Percentiles rank a stretch among this genome's conserved stretches.
These are phyloP conservation scores for Friedmanniomyces simplex DNA, from an alignment of 495 filamentous ascomycete species.

Conservation along the genomic window DNA sequence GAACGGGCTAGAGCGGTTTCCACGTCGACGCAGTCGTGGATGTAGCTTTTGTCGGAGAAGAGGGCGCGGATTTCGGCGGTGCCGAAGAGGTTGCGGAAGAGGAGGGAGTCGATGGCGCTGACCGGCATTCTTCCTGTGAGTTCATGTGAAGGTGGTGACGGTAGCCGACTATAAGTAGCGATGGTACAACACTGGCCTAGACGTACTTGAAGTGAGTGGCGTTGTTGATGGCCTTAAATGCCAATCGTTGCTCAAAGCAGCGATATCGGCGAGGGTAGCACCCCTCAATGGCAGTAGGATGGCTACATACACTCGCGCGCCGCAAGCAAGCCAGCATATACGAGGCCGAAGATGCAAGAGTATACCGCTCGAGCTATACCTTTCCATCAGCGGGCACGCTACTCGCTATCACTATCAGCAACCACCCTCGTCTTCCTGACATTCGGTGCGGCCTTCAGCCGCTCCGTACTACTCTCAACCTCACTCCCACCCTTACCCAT, in stretches of 20 bases:
- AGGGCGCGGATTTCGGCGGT: conserved; percentile 43
- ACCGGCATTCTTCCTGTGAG: conserved; percentile 1
- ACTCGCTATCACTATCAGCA: conserved; percentile 1
- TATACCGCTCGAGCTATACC: neutral
- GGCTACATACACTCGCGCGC: too few species aligned
- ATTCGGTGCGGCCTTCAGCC: neutral
- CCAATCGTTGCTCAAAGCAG: neutral
- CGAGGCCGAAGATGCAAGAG: too few species aligned
- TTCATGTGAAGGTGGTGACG: too few species aligned
- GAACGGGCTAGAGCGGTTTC: conserved; percentile 42
- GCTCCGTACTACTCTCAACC: neutral
- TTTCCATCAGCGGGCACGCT: neutral
- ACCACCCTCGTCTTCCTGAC: conserved; percentile 4
- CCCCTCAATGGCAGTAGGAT: too few species aligned
- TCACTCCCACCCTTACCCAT: neutral
- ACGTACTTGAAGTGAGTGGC: too few species aligned
- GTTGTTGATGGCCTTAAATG: too few species aligned
- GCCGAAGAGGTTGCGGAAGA: conserved; percentile 42
- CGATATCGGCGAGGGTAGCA: neutral
- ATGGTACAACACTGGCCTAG: too few species aligned
- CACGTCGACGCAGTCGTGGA: conserved; percentile 40
- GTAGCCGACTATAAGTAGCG: too few species aligned
- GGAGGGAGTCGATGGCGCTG: conserved; percentile 38
- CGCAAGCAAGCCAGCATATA: too few species aligned
- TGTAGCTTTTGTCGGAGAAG: conserved; percentile 42